Evolutionary conservation across 805 yeast species (phyloP), one percentile per base, ranked within the genome.

Genomic region (Candida pseudofarinosa): DNA sequence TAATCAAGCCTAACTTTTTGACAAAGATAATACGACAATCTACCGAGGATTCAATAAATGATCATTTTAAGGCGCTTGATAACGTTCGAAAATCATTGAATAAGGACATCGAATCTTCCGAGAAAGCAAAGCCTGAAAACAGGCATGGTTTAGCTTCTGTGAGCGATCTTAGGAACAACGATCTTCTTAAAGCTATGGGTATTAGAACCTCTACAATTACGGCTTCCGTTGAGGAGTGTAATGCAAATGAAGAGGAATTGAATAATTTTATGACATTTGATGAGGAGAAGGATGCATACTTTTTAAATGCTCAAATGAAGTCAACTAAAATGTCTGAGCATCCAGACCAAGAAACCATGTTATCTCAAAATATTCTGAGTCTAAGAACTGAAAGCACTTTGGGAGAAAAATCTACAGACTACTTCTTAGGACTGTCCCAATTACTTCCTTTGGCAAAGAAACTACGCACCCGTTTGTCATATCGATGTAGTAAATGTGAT

Each of bases 1-100:
- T 74, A 5, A 53, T 56, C 16, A 71, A 62, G 41, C 80, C 80
- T 1, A 69, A 62, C 38, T 60, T 78, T 4, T 46, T 76, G 33
- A 39, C 47, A 2, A 47, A 36, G 17, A 61, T 61, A 13, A 43
- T 61, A 3, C 44, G 46, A 23, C 28, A 23, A 23, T 6, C 28
- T 7, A 23, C 10, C 10, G 28, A 23, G 6, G 10, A 23, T 10
- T 6, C 6, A 10, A 23, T 7, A 6, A 23, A 23, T 7, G 28
- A 10, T 23, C 28, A 23, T 23, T 7, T 23, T 10, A 6, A 23
- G 28, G 6, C 10, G 6, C 6, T 23, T 23, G 28, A 23, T 10
- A 10, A 6, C 6, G 28, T 23, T 7, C 28, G 6, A 10, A 23
- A 23, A 23, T 6, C 28, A 23, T 23, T 23, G 10, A 10, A 23